Conservation (phyloP, 441 rosid species). For the Populus hybrid region DNA sequence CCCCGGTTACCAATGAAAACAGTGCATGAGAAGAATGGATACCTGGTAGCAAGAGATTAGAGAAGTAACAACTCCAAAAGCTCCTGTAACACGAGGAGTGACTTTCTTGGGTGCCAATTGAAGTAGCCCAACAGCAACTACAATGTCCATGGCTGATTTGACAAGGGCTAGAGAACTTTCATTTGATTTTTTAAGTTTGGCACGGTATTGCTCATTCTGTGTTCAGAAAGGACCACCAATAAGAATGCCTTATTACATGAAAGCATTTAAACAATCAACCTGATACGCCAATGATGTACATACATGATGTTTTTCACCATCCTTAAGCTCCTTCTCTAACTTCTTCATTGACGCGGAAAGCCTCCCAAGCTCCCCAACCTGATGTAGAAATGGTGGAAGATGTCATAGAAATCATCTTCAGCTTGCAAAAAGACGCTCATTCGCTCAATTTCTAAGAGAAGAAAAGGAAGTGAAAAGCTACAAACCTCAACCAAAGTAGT, state of each 20-base stretch:
- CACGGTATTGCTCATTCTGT: constrained; percentile 69
- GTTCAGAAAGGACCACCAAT: neutral
- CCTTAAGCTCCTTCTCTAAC: constrained; percentile 70
- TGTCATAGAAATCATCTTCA: constrained; percentile 2
- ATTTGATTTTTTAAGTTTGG: constrained; percentile 77
- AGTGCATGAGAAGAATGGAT: neutral
- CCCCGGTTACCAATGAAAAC: neutral
- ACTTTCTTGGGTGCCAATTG: constrained; percentile 86
- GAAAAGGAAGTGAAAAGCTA: constrained; percentile 5
- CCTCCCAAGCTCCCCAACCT: constrained; percentile 90
- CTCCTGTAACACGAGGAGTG: constrained; percentile 92
- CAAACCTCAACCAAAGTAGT: constrained; percentile 83
- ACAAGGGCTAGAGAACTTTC: constrained; percentile 83
- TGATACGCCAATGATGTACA: neutral
- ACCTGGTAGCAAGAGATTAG: constrained; percentile 99
- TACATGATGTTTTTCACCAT: constrained; percentile 60
- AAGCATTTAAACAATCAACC: neutral
- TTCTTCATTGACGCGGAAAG: constrained; percentile 75
- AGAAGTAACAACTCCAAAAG: constrained; percentile 72
- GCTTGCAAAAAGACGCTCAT: neutral
- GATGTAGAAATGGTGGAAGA: constrained; percentile 11
- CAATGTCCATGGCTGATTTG: constrained; percentile 78
- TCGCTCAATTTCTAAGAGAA: neutral
- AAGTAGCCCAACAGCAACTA: constrained; percentile 86
- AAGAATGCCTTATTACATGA: neutral